phyloP scores from a whole-genome alignment of 192 early-diverging fungal genomes.

The Coemansia reversa region DNA sequence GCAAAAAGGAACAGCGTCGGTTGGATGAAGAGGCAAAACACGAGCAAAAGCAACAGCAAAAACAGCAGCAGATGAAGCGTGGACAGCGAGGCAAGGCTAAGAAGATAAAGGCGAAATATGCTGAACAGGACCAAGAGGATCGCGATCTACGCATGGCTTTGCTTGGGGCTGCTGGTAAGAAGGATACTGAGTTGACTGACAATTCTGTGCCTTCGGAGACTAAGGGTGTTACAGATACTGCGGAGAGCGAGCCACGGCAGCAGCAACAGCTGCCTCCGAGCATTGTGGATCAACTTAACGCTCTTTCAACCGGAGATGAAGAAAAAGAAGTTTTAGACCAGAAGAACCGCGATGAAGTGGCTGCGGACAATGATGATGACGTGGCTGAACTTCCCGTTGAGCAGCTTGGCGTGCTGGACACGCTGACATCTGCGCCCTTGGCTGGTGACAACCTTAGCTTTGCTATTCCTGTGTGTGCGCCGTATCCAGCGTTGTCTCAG shows the following conservation, averaged over 20 bases:
- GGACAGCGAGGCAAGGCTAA: slow-evolving; percentile 87
- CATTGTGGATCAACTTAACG: slow-evolving; percentile 29
- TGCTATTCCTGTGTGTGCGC: slow-evolving; percentile 93
- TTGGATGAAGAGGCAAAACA: slow-evolving; percentile 38
- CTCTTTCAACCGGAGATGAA: slow-evolving; percentile 7
- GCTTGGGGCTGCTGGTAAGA: slow-evolving; percentile 63
- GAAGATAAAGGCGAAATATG: slow-evolving; percentile 94
- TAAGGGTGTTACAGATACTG: not conserved
- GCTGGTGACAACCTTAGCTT: slow-evolving; percentile 75
- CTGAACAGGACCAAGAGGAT: slow-evolving; percentile 90
- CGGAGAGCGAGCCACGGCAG: not conserved
- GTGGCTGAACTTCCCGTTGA: slow-evolving; percentile 32
- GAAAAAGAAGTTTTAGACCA: not conserved
- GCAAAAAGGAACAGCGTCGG: slow-evolving; percentile 43
- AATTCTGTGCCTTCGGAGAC: not conserved
- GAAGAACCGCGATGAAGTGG: not conserved
- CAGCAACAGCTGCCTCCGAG: slow-evolving; percentile 12
- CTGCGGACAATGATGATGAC: slow-evolving; percentile 39
- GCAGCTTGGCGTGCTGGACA: slow-evolving; percentile 69
- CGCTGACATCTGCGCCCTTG: slow-evolving; percentile 76
- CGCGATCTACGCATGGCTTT: slow-evolving; percentile 77
- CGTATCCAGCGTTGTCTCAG: slow-evolving; percentile 78
- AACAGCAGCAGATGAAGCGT: slow-evolving; percentile 56
- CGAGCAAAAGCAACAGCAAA: slow-evolving; percentile 25
- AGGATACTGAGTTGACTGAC: slow-evolving; percentile 34